A percentile compares a stretch with the other conserved stretches of the same genome.
phyloP scores from a whole-genome alignment of 441 rosid species.

The Breynia disticha region DNA sequence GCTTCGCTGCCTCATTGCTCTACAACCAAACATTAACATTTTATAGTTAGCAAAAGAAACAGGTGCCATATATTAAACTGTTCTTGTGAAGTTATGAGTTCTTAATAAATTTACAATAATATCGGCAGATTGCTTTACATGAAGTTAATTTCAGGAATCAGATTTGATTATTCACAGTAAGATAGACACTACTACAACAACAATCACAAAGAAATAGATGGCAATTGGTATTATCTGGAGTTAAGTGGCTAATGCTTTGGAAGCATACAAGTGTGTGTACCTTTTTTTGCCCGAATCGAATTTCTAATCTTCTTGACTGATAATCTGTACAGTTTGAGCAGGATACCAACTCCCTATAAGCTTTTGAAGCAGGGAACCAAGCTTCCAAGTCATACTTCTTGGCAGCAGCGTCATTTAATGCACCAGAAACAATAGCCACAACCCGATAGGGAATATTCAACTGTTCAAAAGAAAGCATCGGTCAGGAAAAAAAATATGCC shows the following conservation, averaged over 20 bases:
- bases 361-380: conserved; percentile 73
- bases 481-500: too few species aligned
- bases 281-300: conserved; percentile 89
- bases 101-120: too few species aligned
- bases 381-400: conserved; percentile 83
- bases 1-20: conserved; percentile 79
- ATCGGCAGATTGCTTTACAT: too few species aligned
- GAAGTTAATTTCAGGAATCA: too few species aligned
- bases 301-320: conserved; percentile 76
- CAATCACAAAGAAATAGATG: too few species aligned
- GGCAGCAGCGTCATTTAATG: conserved; percentile 84
- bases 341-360: conserved; percentile 78
- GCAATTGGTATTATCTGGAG: too few species aligned
- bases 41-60: too few species aligned
- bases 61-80: too few species aligned
- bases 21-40: conserved; percentile 18
- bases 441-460: conserved; percentile 59
- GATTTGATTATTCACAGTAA: too few species aligned
- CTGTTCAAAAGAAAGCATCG: conserved; percentile 25
- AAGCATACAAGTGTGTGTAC: conserved; percentile 15
- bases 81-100: too few species aligned
- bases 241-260: too few species aligned
- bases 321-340: conserved; percentile 85
- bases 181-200: too few species aligned
- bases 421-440: conserved; percentile 74